Base-by-base conservation (phyloP, 495 filamentous ascomycete genomes). In the Choiromyces venosus region DNA sequence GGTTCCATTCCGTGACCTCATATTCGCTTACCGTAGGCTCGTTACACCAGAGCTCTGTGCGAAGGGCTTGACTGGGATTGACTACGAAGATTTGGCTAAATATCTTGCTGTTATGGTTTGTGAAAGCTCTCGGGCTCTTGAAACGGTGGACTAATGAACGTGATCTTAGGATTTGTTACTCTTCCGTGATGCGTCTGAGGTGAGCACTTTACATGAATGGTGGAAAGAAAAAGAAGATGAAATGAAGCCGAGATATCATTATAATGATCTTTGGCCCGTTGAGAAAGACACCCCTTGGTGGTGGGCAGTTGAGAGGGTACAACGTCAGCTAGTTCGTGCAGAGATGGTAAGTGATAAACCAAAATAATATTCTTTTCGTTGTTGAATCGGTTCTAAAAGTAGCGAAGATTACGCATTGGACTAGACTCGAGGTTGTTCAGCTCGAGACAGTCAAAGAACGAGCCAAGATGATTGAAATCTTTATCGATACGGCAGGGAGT, bases 181-280 rank as follows among this genome's bases (percentile, higher is more conserved):
- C 19, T 77, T 77, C 40, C 75, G 75, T 52, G 75, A 77, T 46
- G 75, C 74, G 36, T 77, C 74, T 40, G 75, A 77, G 37, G 72
- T 77, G 66, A 35, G 75, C 16, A 66, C 75, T 6, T 52, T 77
- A 10, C 74, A 77, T 9, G n/a, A 69, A 67, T 73, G 67, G 39
- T 77, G 75, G 75, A 67, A 61, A 25, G 75, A 73, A 36, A 37
- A 37, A 42, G 29, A 35, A 3, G 10, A 64, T 37, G 52, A 68
- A 39, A 19, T 65, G 6, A 69, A n/a, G 35, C 16, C 37, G 39
- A 33, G 38, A 18, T 52, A 67, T 19, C 25, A 29, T 21, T 36
- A 36, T 10, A 69, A 72, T 40, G 25, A 66, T 37, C 25, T 21
- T 38, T 37, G 56, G 64, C 37, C 40, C 37, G 52, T 33, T 33